Evolutionary conservation across 306 rosid species (phyloP), one percentile per base, ranked within the genome.

Genomic region (Sindora glabra): DNA sequence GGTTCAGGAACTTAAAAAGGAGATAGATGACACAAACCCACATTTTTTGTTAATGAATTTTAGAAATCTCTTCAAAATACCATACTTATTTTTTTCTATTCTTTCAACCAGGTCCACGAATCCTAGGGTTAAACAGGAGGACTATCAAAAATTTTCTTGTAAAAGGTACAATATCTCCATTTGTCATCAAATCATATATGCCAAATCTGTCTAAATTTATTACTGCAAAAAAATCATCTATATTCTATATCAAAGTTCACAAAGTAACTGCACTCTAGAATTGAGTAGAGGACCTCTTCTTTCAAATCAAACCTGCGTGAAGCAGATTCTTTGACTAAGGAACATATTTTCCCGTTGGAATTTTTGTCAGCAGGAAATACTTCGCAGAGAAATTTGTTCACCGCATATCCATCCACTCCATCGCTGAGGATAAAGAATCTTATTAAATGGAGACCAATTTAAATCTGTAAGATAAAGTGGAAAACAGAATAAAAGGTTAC

Each of bases 221-320:
- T 23, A 67, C 30, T 27, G 66, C 50, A 51, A 54, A 67, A 21
- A 10, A 62, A 44, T 62, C 18, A 23, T 42, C 34, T 6, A 15
- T 0, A 30, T 10, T 10, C n/a, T 9, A 51, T 56, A 34, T 41
- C 32, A 55, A 65, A 75, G 40, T 56, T 52, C 37, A 66, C 48
- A 72, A 49, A 22, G 56, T 50, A 56, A 73, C 65, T 57, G 54
- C 39, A 47, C 32, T 39, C 55, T 18, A 74, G 75, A 56, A 40
- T 52, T 41, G 65, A 84, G 63, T 48, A 44, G 41, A 66, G 36
- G 66, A 91, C 96, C 98, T 91, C 96, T 77, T 88, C 98, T 73
- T 91, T 91, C 88, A 91, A 76, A 71, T 91, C 95, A 75, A 88
- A 76, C 74, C 79, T 83, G 74, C 84, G 90, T 19, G 98, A 76